These are phyloP conservation scores for Suillus weaverae DNA, from an alignment of 768 basidiomycete genomes.

Conservation along the genomic window DNA sequence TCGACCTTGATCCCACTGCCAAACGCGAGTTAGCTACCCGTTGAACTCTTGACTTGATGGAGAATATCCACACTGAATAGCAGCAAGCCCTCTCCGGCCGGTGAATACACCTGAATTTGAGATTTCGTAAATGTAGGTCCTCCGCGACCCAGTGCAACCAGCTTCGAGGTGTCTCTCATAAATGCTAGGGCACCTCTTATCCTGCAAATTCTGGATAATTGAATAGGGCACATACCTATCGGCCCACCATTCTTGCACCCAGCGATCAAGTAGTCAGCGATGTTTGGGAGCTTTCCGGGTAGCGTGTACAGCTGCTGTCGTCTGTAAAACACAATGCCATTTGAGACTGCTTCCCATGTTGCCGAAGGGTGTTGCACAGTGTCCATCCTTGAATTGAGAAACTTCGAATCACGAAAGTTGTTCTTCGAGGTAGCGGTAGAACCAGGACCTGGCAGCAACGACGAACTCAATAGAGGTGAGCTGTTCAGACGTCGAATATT, in stretches of 20 bases:
- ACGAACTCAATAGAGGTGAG: background rate
- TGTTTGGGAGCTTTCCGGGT: constrained; percentile 72
- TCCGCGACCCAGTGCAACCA: constrained; percentile 67
- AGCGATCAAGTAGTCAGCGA: constrained; percentile 77
- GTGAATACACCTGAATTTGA: constrained; percentile 86
- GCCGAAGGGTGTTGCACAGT: constrained; percentile 71
- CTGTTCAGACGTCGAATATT: constrained; percentile 4
- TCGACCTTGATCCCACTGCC: constrained; percentile 87
- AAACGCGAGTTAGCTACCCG: constrained; percentile 17
- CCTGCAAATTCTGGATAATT: constrained; percentile 8
- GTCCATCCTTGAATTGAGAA: constrained; percentile 22
- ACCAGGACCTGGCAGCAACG: background rate
- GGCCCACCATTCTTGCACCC: constrained; percentile 89
- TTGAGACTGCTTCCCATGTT: constrained; percentile 90
- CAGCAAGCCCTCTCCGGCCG: constrained; percentile 73
- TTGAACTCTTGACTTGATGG: background rate
- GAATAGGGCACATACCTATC: constrained; percentile 56
- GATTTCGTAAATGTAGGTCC: constrained; percentile 63
- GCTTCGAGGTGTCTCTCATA: constrained; percentile 81
- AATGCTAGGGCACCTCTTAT: constrained; percentile 53
- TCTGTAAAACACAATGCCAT: constrained; percentile 85
- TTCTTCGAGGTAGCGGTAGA: background rate
- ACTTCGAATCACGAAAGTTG: background rate
- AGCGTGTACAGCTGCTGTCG: constrained; percentile 83
- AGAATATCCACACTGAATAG: constrained; percentile 67